A percentile compares a stretch with the other conserved stretches of the same genome.
Conservation (phyloP, 495 filamentous ascomycete genomes). For the Entonaema liquescens region DNA sequence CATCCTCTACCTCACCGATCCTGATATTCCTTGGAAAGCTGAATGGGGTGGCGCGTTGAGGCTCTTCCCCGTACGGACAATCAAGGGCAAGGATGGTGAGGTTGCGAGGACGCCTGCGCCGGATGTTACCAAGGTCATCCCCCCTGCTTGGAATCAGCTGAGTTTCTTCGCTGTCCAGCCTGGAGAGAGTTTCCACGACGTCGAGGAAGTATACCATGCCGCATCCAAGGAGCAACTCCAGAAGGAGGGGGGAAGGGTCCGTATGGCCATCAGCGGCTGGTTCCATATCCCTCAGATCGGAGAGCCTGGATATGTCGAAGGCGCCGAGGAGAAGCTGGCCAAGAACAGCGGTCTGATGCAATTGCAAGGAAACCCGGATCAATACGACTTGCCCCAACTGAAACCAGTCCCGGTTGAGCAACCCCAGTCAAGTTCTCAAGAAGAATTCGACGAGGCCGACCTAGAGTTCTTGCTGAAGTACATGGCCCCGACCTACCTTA, state of each 20-base stretch:
- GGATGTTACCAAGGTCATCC: constrained; percentile 77
- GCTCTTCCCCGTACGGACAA: constrained; percentile 78
- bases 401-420: constrained; percentile 62
- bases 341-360: constrained; percentile 90
- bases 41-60: constrained; percentile 95
- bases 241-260: constrained; percentile 73
- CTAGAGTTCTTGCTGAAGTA: constrained; percentile 88
- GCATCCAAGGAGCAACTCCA: constrained; percentile 59
- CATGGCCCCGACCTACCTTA: constrained; percentile 89
- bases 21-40: constrained; percentile 87
- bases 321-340: constrained; percentile 86
- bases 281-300: constrained; percentile 97
- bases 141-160: constrained; percentile 95
- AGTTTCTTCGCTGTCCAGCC: constrained; percentile 98
- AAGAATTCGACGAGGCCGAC: constrained; percentile 75
- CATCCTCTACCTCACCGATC: constrained; percentile 95
- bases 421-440: constrained; percentile 54
- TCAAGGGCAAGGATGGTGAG: constrained; percentile 71
- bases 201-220: constrained; percentile 92
- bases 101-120: constrained; percentile 77
- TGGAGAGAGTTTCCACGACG: constrained; percentile 96
- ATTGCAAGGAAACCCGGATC: constrained; percentile 87
- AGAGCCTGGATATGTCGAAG: constrained; percentile 90
- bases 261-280: constrained; percentile 99
- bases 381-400: constrained; percentile 81